These are phyloP conservation scores for Pseudocercospora pini-densiflorae DNA, from an alignment of 2,329 filamentous ascomycete species.

Conservation along the genomic window DNA sequence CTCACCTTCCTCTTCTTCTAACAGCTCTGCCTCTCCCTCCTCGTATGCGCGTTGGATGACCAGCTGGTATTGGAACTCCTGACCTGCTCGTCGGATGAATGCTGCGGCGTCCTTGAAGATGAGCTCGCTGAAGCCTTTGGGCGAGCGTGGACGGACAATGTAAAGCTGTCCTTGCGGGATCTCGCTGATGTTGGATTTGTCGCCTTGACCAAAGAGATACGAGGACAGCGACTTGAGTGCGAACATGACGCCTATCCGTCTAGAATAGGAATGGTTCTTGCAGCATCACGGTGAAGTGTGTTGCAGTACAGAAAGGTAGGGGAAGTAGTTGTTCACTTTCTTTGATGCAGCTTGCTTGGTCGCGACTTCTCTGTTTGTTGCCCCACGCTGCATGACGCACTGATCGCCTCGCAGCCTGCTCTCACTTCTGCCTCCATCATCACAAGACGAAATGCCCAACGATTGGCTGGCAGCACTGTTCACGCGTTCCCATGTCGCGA, in stretches of 20 bases:
- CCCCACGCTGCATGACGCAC: background rate
- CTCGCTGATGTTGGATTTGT: constrained; percentile 92
- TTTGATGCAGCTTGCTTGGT: background rate
- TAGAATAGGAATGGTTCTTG: constrained; percentile 2
- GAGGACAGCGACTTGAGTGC: constrained; percentile 57
- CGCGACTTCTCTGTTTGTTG: background rate
- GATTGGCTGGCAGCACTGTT: background rate
- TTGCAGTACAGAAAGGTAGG: background rate
- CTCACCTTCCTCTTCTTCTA: constrained; percentile 88
- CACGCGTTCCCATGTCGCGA: background rate
- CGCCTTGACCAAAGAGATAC: constrained; percentile 85
- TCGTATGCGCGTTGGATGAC: constrained; percentile 96
- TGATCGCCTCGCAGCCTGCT: background rate
- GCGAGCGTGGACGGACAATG: constrained; percentile 90
- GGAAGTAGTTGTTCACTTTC: background rate
- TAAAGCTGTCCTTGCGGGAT: constrained; percentile 96
- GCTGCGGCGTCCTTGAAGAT: constrained; percentile 96
- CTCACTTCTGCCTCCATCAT: background rate
- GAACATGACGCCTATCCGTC: constrained; percentile 34
- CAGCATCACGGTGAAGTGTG: constrained; percentile 21
- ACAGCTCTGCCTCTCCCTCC: constrained; percentile 90
- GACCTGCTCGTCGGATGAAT: constrained; percentile 87
- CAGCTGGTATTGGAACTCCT: constrained; percentile 97
- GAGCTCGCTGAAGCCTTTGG: constrained; percentile 97
- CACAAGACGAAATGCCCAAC: no score